These are phyloP conservation scores for Paxillus involutus DNA, from an alignment of 768 basidiomycete species.

Conservation along the genomic window DNA sequence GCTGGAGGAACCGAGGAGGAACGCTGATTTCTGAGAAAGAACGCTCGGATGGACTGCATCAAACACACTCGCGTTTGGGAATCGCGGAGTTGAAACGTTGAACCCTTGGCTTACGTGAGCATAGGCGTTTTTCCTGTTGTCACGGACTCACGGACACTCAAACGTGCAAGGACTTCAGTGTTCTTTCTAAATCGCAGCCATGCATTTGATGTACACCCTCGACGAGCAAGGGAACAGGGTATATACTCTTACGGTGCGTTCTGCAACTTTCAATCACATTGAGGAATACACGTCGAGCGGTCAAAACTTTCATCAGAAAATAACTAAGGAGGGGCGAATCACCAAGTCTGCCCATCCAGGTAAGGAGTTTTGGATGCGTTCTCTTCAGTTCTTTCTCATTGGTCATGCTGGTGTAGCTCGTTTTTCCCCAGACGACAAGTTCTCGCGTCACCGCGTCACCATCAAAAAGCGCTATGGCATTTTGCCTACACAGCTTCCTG, in stretches of 20 bases:
- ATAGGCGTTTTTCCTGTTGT: conserved; percentile 2
- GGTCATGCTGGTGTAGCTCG: conserved; percentile 58
- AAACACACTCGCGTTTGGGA: background rate
- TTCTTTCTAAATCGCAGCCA: conserved; percentile 35
- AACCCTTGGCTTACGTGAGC: background rate
- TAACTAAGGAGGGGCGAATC: conserved; percentile 73
- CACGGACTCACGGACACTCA: too few species aligned
- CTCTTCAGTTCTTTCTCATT: background rate
- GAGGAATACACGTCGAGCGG: conserved; percentile 4
- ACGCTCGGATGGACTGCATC: background rate
- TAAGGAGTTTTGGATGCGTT: conserved; percentile 34
- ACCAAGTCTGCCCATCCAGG: conserved; percentile 98
- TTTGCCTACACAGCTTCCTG: conserved; percentile 85
- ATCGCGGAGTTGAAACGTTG: background rate
- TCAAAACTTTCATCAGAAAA: conserved; percentile 58
- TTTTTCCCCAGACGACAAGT: conserved; percentile 99
- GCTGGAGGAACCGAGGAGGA: background rate
- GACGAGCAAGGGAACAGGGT: conserved; percentile 76
- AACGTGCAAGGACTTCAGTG: background rate
- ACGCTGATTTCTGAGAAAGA: background rate
- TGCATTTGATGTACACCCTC: conserved; percentile 97
- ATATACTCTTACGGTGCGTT: conserved; percentile 90
- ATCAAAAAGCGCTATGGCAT: conserved; percentile 92
- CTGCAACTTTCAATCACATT: background rate
- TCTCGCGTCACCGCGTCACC: conserved; percentile 95